Evolutionary conservation across 202 grass and related monocot species (phyloP).

Genomic region (Eragrostis tef): DNA sequence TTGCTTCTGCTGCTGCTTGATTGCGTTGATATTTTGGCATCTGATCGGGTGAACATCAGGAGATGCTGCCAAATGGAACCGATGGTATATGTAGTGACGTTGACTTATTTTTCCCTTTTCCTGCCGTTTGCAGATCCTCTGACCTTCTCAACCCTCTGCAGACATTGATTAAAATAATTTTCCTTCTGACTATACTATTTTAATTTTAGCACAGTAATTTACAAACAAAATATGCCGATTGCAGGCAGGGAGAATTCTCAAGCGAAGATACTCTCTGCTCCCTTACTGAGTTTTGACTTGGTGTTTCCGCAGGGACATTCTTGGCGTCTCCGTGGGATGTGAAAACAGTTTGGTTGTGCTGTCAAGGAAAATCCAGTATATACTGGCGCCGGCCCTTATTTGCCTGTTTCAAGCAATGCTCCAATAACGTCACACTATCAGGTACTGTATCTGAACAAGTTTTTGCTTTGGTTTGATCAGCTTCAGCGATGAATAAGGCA

Average conservation of each 20-base stretch:
- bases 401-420: constrained; percentile 6
- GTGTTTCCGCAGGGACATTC: constrained; percentile 44
- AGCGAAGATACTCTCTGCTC: constrained; percentile 3
- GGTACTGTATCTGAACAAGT: constrained; percentile 20
- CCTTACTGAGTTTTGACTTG: constrained; percentile 33
- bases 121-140: neutral
- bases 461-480: constrained; percentile 53
- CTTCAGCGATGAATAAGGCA: neutral
- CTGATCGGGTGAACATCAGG: constrained; percentile 5
- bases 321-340: constrained; percentile 35
- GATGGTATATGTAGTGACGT: neutral
- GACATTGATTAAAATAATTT: neutral
- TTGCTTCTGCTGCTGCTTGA: neutral
- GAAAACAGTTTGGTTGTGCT: constrained; percentile 5
- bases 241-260: constrained; percentile 24
- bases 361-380: constrained; percentile 22
- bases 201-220: neutral
- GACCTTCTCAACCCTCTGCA: neutral
- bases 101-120: constrained; percentile 9
- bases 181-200: neutral
- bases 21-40: constrained; percentile 8
- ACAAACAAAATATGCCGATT: neutral
- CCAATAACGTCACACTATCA: constrained; percentile 17
- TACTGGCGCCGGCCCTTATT: constrained; percentile 26
- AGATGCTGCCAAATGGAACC: constrained; percentile 32